These are phyloP conservation scores for Mallotus japonicus DNA, from an alignment of 441 rosid genomes.

Conservation along the genomic window DNA sequence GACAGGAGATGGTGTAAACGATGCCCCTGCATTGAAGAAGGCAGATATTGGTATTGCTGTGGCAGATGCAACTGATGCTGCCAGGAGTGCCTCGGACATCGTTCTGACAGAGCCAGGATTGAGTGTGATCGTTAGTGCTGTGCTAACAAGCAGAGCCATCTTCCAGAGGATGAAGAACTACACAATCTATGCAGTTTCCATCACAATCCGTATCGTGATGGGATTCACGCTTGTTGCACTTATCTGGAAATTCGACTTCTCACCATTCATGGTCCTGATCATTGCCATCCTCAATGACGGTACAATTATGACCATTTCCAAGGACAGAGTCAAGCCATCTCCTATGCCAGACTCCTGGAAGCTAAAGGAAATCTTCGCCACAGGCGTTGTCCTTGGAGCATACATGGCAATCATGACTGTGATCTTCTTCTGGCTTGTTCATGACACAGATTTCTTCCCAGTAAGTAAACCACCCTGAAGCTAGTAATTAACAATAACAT, in stretches of 20 bases:
- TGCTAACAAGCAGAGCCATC: constrained; percentile 86
- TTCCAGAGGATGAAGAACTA: constrained; percentile 99
- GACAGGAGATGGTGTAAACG: constrained; percentile 97
- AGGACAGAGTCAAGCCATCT: constrained; percentile 90
- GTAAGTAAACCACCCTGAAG: constrained; percentile 39
- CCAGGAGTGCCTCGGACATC: constrained; percentile 84
- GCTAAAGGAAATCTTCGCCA: constrained; percentile 81
- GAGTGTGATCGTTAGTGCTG: constrained; percentile 83
- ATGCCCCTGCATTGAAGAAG: constrained; percentile 86
- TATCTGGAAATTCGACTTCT: constrained; percentile 85
- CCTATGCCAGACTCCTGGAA: constrained; percentile 92
- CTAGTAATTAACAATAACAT: not conserved
- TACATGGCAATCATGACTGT: constrained; percentile 73
- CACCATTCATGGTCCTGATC: constrained; percentile 95
- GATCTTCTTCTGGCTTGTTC: constrained; percentile 68
- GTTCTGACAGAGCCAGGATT: constrained; percentile 90
- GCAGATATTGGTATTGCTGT: constrained; percentile 95
- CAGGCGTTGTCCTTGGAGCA: constrained; percentile 76
- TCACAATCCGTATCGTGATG: constrained; percentile 85
- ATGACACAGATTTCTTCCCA: constrained; percentile 62
- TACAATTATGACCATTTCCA: constrained; percentile 96
- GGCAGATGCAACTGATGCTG: constrained; percentile 92
- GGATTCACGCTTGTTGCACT: constrained; percentile 88
- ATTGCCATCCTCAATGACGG: constrained; percentile 92
- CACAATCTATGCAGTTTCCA: constrained; percentile 94